Conservation (phyloP, 1,284 basidiomycete genomes). For the Puccinia hordei region DNA sequence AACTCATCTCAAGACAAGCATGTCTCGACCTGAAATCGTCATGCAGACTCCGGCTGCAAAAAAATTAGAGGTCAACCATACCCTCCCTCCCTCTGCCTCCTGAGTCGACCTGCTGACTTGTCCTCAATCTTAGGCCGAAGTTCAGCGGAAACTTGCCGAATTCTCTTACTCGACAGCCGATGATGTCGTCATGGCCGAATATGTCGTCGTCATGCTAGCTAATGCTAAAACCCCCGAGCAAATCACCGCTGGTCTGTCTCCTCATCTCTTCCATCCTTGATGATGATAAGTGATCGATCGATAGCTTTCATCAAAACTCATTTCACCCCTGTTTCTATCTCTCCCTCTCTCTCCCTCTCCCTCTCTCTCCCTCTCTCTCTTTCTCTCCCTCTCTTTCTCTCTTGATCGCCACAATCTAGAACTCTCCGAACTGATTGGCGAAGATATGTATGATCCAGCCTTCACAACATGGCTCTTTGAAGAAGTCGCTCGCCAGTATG, state of each 20-base stretch:
- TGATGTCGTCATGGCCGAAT: conserved; percentile 55
- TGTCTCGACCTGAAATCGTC: conserved; percentile 49
- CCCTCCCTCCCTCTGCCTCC: background rate
- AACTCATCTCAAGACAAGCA: too few species aligned
- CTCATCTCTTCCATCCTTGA: background rate
- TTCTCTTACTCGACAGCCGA: conserved; percentile 48
- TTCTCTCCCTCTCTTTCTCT: background rate
- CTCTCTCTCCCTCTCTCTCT: background rate
- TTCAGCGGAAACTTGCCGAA: conserved; percentile 49
- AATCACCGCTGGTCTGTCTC: conserved; percentile 53
- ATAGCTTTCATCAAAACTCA: background rate
- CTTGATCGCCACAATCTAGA: conserved; percentile 36
- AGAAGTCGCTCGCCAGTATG: conserved; percentile 50
- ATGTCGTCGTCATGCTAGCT: conserved; percentile 59
- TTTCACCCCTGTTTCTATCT: too few species aligned
- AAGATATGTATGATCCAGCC: conserved; percentile 54
- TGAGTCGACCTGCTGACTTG: background rate
- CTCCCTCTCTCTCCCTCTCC: background rate
- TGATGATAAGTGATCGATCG: background rate
- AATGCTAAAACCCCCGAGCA: conserved; percentile 57
- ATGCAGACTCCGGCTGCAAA: conserved; percentile 50
- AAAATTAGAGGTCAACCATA: conserved; percentile 39
- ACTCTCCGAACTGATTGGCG: conserved; percentile 57
- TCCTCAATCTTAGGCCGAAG: conserved; percentile 18
- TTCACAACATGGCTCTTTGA: conserved; percentile 57